Evolutionary conservation across 2,329 filamentous ascomycete species (phyloP).

Genomic region (Dactylellina leptospora): DNA sequence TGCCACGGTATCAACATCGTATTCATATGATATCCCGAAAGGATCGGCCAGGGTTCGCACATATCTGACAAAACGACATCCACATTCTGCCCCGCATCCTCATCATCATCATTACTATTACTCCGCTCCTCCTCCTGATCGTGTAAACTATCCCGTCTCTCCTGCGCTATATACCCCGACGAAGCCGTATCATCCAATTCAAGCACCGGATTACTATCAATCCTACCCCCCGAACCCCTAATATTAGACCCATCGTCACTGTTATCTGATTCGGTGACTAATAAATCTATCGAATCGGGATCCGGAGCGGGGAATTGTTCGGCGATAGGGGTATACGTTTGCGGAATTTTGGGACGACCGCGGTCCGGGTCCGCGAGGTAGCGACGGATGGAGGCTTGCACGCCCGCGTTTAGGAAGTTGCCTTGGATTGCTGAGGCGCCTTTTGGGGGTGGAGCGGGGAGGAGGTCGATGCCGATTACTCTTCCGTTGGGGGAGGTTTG

Average conservation of each 20-base stretch:
- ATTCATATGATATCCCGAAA: constrained; percentile 81
- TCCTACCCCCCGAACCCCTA: not conserved
- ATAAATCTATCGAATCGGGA: constrained; percentile 58
- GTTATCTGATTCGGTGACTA: constrained; percentile 57
- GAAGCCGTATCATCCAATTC: constrained; percentile 37
- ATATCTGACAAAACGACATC: constrained; percentile 98
- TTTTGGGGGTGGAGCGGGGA: constrained; percentile 87
- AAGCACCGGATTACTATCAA: constrained; percentile 37
- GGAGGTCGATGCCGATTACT: constrained; percentile 90
- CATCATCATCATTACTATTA: constrained; percentile 48
- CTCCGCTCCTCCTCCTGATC: constrained; percentile 57
- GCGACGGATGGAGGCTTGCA: constrained; percentile 63
- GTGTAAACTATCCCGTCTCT: constrained; percentile 56
- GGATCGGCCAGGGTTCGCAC: constrained; percentile 86
- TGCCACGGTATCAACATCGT: constrained; percentile 90
- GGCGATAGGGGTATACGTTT: constrained; percentile 56
- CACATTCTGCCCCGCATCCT: constrained; percentile 68
- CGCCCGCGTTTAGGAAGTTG: constrained; percentile 79
- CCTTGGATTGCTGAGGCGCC: constrained; percentile 96
- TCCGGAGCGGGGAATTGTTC: constrained; percentile 68
- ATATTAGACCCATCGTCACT: constrained; percentile 17
- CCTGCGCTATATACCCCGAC: constrained; percentile 56
- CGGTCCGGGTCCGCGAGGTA: constrained; percentile 74
- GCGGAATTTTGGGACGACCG: constrained; percentile 62
- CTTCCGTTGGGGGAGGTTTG: constrained; percentile 78